Percentiles rank a stretch among this genome's conserved stretches.
Conservation (phyloP, 2,329 filamentous ascomycete species). For the Fusarium paranaense region DNA sequence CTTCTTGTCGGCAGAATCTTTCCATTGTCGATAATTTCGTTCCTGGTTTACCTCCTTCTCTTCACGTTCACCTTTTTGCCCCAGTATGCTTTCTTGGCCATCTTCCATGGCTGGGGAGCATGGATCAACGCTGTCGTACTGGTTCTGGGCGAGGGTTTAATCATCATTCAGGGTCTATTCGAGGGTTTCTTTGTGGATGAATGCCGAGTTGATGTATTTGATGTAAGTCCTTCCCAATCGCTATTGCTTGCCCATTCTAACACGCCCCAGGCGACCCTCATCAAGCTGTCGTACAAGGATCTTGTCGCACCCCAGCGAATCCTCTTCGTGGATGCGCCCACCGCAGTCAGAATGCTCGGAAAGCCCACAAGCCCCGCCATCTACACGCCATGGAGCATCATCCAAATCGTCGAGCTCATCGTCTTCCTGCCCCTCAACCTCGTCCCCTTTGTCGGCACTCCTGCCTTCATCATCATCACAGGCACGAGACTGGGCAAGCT, state of each 20-base stretch:
- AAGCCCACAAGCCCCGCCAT: slow-evolving; percentile 81
- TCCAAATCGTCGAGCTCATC: slow-evolving; percentile 90
- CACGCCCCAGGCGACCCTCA: slow-evolving; percentile 70
- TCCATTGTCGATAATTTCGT: slow-evolving; percentile 83
- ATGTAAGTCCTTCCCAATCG: slow-evolving; percentile 63
- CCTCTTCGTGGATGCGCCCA: slow-evolving; percentile 74
- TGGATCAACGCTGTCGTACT: slow-evolving; percentile 91
- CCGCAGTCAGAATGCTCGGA: slow-evolving; percentile 83
- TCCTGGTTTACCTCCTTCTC: slow-evolving; percentile 84
- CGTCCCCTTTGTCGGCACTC: slow-evolving; percentile 83
- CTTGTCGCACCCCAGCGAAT: slow-evolving; percentile 76
- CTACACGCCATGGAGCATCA: slow-evolving; percentile 89
- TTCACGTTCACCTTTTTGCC: slow-evolving; percentile 92
- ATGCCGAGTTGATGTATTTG: slow-evolving; percentile 83
- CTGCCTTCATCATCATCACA: slow-evolving; percentile 88
- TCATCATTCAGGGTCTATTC: slow-evolving; percentile 77
- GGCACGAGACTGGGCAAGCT: slow-evolving; percentile 89
- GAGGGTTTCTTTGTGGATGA: slow-evolving; percentile 87
- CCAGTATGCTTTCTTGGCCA: slow-evolving; percentile 86
- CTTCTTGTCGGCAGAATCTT: slow-evolving; percentile 82
- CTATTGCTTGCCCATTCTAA: slow-evolving; percentile 7
- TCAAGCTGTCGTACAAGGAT: slow-evolving; percentile 77
- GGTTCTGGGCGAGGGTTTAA: slow-evolving; percentile 83
- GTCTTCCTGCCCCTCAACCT: slow-evolving; percentile 86
- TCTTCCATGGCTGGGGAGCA: slow-evolving; percentile 90